These are phyloP conservation scores for Pholiota microspora DNA, from an alignment of 768 basidiomycete species.

Conservation along the genomic window DNA sequence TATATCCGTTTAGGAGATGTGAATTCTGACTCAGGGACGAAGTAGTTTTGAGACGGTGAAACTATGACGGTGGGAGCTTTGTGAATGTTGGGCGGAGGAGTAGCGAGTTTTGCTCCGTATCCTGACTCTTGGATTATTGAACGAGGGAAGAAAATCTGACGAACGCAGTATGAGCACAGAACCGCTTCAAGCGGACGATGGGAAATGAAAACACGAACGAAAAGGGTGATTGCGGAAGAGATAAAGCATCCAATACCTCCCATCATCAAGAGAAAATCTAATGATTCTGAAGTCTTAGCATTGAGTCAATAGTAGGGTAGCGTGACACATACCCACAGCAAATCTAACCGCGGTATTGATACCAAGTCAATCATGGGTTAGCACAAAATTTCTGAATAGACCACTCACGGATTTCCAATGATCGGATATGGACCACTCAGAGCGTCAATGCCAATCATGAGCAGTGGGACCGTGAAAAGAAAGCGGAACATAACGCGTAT, in stretches of 20 bases:
- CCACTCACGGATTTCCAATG: conserved; percentile 53
- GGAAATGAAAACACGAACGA: conserved; percentile 43
- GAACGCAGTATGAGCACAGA: background rate
- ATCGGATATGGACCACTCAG: conserved; percentile 49
- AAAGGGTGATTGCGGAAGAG: conserved; percentile 77
- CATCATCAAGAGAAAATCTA: conserved; percentile 70
- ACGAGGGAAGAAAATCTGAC: conserved; percentile 76
- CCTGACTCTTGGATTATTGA: conserved; percentile 65
- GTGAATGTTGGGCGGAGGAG: conserved; percentile 21
- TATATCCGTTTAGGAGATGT: conserved; percentile 14
- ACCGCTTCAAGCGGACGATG: background rate
- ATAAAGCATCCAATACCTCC: conserved; percentile 75
- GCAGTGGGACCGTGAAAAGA: conserved; percentile 65
- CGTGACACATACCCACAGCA: conserved; percentile 48
- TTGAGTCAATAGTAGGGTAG: conserved; percentile 1
- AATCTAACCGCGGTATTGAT: conserved; percentile 40
- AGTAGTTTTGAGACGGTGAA: conserved; percentile 27
- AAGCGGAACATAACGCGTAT: conserved; percentile 76
- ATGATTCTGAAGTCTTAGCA: conserved; percentile 20
- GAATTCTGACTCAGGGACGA: conserved; percentile 13
- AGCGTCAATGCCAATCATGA: conserved; percentile 67
- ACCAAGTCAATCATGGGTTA: background rate
- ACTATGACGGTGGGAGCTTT: conserved; percentile 27
- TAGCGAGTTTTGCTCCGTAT: conserved; percentile 44
- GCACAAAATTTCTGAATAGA: background rate